These are phyloP conservation scores for Acanthochlamys bracteata DNA, from an alignment of 106 monocot genomes.

Conservation along the genomic window DNA sequence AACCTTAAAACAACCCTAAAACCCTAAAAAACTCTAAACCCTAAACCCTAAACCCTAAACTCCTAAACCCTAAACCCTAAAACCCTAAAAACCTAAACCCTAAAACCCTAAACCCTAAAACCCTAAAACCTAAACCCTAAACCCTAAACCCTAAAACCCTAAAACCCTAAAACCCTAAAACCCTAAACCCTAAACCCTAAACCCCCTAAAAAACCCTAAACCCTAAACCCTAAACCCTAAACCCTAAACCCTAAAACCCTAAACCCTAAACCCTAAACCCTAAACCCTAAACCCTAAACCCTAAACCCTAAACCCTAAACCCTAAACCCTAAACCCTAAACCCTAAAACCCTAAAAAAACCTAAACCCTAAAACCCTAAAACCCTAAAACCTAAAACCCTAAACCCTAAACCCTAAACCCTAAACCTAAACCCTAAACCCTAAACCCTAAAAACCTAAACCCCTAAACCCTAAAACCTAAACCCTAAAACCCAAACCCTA, in stretches of 20 bases:
- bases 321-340: conserved; percentile 8
- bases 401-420: conserved; percentile 1
- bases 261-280: conserved; percentile 8
- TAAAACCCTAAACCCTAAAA: too few relatives aligned
- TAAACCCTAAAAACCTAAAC: too few relatives aligned
- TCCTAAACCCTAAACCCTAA: too few relatives aligned
- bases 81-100: too few relatives aligned
- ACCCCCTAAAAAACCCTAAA: too few relatives aligned
- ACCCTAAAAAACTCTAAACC: too few relatives aligned
- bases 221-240: conserved; percentile 8
- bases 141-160: too few relatives aligned
- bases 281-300: conserved; percentile 8
- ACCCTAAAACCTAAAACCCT: conserved; percentile 4
- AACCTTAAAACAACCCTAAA: too few relatives aligned
- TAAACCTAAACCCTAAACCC: conserved; percentile 6
- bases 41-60: too few relatives aligned
- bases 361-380: conserved; percentile 5
- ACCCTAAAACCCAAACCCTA: conserved; percentile 1
- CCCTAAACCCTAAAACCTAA: conserved; percentile 6
- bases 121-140: too few relatives aligned
- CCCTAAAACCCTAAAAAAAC: conserved; percentile 3
- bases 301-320: conserved; percentile 8
- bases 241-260: conserved; percentile 2
- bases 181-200: conserved; percentile 8
- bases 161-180: too few relatives aligned